Conservation (phyloP, 1,139 yeast genomes). For the Yamadazyma blattariae region DNA sequence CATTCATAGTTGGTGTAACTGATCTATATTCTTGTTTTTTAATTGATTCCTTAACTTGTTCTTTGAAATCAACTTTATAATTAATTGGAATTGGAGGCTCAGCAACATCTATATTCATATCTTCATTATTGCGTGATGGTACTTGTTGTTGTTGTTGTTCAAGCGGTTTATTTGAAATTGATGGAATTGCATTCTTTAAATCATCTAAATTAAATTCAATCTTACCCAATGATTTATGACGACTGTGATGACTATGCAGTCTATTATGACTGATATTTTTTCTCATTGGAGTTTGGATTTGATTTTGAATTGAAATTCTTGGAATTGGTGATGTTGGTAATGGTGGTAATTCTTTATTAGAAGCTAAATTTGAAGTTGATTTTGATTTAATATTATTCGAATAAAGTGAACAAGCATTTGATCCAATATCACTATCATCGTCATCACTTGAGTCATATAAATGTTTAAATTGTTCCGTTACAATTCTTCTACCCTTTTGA, state of each 20-base stretch:
- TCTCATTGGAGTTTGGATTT: slow-evolving; percentile 31
- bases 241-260: slow-evolving; percentile 24
- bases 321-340: slow-evolving; percentile 9
- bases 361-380: slow-evolving; percentile 20
- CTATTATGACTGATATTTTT: slow-evolving; percentile 7
- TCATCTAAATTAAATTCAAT: slow-evolving; percentile 28
- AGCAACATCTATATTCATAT: slow-evolving; percentile 23
- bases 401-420: slow-evolving; percentile 15
- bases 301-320: slow-evolving; percentile 14
- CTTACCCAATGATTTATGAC: slow-evolving; percentile 40
- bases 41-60: slow-evolving; percentile 21
- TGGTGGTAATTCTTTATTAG: slow-evolving; percentile 15
- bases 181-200: slow-evolving; percentile 4
- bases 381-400: slow-evolving; percentile 15
- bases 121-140: too few species aligned
- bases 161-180: background rate
- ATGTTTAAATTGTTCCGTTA: slow-evolving; percentile 25
- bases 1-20: slow-evolving; percentile 13
- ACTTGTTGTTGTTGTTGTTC: background rate
- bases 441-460: slow-evolving; percentile 26
- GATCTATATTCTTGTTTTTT: slow-evolving; percentile 8
- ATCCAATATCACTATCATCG: slow-evolving; percentile 21
- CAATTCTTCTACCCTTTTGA: slow-evolving; percentile 27
- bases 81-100: slow-evolving; percentile 39
- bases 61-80: slow-evolving; percentile 44